Evolutionary conservation across 306 rosid genomes (phyloP), one percentile per base, ranked within the genome.

Genomic region (Ammopiptanthus mongolicus): DNA sequence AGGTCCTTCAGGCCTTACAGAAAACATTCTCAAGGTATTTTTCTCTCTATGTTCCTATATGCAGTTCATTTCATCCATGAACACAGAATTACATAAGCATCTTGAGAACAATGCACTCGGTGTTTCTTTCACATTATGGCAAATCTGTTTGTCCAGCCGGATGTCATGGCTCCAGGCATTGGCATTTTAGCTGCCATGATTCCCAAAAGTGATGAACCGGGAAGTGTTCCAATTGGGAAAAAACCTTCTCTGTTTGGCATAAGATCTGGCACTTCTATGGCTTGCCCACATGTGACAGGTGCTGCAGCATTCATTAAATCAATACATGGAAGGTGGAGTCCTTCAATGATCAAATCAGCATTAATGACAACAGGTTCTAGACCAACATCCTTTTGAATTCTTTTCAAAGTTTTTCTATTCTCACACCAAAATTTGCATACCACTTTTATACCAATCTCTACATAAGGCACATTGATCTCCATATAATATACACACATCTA

Each of bases 281-380:
- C 98, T 25, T 95, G 98, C 79, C 98, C 98, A 15, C 98, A 95
- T 59, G 97, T 91, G 19, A 77, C 98, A 6, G 97, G 98, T 4
- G 96, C 96, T 48, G 96, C 91, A 74, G 94, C 97, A 69, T 87
- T 95, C 76, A 57, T 95, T 66, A 91, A 87, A 78, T 88, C 96
- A 57, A 76, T 84, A 1, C 89, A 80, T 65, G 64, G 5, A 63
- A 73, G 70, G 37, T 95, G 98, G 98, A 84, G 84, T 71, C 85
- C 97, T 82, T 91, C 98, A 50, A 88, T 88, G 88, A 80, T 91
- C 86, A 91, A 87, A 86, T 95, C 98, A 41, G 96, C 98, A 52
- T 89, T 95, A 5, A 95, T 91, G 98, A 91, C 98, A 64, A 87
- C 98, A 85, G 98, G 98, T 94, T 72, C 48, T 17, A 67, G 0